phyloP scores from a whole-genome alignment of 73 alveolate species.

The Paramecium biaurelia region DNA sequence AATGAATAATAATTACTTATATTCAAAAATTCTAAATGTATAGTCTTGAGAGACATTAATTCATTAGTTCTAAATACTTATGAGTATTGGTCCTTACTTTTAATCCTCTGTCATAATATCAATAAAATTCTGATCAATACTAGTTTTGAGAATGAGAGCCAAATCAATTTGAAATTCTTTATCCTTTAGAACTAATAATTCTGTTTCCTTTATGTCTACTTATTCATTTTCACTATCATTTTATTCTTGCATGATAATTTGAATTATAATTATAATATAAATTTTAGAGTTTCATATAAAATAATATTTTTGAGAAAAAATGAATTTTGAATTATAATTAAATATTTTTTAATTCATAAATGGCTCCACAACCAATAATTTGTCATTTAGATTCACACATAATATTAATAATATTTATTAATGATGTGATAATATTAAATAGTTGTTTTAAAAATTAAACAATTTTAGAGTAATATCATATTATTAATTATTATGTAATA shows the following conservation, averaged over 20 bases:
- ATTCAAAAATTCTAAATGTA: conserved; percentile 6
- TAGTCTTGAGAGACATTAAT: neutral
- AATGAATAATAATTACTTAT: neutral
- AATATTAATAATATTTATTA: neutral
- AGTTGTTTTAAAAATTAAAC: neutral
- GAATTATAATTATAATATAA: neutral
- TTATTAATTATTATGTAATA: conserved; percentile 8
- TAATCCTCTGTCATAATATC: conserved; percentile 24
- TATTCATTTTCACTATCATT: neutral
- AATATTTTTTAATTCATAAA: neutral
- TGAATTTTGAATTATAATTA: neutral
- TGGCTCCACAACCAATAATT: neutral
- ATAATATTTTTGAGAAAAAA: neutral
- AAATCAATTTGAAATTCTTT: conserved; percentile 5
- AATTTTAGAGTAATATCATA: neutral
- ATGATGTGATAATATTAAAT: neutral
- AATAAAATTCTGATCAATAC: neutral
- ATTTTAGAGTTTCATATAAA: neutral
- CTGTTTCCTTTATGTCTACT: neutral
- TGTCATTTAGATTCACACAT: neutral
- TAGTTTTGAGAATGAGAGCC: neutral
- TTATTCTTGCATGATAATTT: neutral
- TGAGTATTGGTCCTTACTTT: neutral
- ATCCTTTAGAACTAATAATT: neutral
- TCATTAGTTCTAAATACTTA: neutral